Evolutionary conservation across 352 stramenopile species (phyloP).

Genomic region (Globisporangium camurandrum): DNA sequence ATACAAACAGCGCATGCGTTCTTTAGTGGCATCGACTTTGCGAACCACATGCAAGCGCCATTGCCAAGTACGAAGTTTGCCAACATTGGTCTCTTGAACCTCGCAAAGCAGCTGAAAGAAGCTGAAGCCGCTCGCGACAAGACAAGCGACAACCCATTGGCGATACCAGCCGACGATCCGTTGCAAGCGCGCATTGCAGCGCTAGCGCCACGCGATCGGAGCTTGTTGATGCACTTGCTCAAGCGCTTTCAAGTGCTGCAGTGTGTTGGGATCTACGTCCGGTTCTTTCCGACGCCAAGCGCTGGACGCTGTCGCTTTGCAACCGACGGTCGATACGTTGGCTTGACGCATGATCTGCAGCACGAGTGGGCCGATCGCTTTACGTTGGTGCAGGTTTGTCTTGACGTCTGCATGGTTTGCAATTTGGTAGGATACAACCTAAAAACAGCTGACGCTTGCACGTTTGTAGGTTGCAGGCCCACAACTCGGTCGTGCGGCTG

Average conservation of each 20-base stretch:
- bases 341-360: slow-evolving; percentile 60
- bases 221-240: slow-evolving; percentile 72
- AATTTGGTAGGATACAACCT: no score
- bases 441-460: not conserved
- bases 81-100: slow-evolving; percentile 31
- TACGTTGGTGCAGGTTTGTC: slow-evolving; percentile 23
- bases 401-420: no score
- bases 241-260: slow-evolving; percentile 68
- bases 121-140: slow-evolving; percentile 27
- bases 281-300: slow-evolving; percentile 51
- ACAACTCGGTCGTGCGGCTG: slow-evolving; percentile 25
- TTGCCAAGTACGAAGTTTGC: slow-evolving; percentile 33
- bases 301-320: slow-evolving; percentile 56
- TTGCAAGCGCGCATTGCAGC: slow-evolving; percentile 27
- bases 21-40: slow-evolving; percentile 63
- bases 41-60: slow-evolving; percentile 34
- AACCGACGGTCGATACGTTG: slow-evolving; percentile 42
- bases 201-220: slow-evolving; percentile 24
- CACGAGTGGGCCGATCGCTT: slow-evolving; percentile 69
- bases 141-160: slow-evolving; percentile 13
- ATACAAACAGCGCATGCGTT: slow-evolving; percentile 55
- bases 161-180: slow-evolving; percentile 11
- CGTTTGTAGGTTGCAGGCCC: slow-evolving; percentile 44
- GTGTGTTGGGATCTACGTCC: slow-evolving; percentile 54
- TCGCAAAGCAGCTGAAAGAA: slow-evolving; percentile 32